phyloP scores from a whole-genome alignment of 768 basidiomycete species.

The Mycena indigotica region DNA sequence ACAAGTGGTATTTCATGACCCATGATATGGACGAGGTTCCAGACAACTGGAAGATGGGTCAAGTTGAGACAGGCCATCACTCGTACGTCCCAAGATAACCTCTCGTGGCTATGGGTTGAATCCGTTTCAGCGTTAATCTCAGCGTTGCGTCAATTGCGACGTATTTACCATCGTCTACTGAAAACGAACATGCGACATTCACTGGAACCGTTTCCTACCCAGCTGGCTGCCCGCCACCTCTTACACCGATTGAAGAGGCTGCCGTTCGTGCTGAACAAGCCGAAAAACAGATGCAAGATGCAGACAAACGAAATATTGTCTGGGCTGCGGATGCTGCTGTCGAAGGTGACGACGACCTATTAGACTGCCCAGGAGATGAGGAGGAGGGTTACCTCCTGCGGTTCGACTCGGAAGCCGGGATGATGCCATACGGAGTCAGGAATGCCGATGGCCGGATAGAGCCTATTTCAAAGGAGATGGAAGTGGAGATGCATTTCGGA shows the following conservation, averaged over 20 bases:
- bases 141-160: constrained; percentile 73
- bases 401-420: constrained; percentile 42
- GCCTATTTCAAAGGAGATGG: constrained; percentile 37
- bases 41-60: constrained; percentile 70
- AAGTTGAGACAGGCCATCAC: constrained; percentile 72
- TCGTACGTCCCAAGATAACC: constrained; percentile 44
- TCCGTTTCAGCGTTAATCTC: constrained; percentile 58
- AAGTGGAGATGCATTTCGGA: constrained; percentile 50
- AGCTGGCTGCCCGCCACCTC: constrained; percentile 32
- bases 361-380: constrained; percentile 64
- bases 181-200: constrained; percentile 60
- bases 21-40: constrained; percentile 73
- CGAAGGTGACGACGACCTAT: constrained; percentile 45
- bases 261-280: constrained; percentile 53
- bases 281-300: constrained; percentile 64
- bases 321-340: constrained; percentile 65
- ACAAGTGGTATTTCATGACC: constrained; percentile 82
- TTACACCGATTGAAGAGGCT: constrained; percentile 64
- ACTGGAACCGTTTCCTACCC: constrained; percentile 46
- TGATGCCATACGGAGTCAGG: constrained; percentile 59
- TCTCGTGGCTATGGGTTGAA: background rate
- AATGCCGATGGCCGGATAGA: constrained; percentile 57
- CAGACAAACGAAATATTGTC: constrained; percentile 58
- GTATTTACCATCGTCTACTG: constrained; percentile 65
- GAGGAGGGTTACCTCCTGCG: constrained; percentile 37